phyloP scores from a whole-genome alignment of 202 grass and related monocot genomes.

The Musa balbisiana region DNA sequence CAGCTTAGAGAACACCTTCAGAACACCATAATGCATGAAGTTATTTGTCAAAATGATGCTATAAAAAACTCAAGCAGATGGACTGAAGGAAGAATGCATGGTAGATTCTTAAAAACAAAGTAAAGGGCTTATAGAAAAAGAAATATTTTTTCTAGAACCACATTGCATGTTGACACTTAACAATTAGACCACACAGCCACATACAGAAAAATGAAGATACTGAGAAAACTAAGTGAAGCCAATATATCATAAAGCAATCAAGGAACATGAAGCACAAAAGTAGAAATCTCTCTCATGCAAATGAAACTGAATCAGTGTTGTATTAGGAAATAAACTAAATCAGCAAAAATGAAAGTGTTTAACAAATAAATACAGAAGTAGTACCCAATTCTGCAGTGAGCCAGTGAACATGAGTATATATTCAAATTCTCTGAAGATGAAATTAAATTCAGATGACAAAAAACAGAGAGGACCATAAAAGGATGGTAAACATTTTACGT shows the following conservation, averaged over 20 bases:
- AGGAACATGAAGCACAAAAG: background rate
- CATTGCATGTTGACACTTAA: background rate
- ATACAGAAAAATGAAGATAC: background rate
- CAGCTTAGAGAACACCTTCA: conserved; percentile 37
- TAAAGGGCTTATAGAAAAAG: background rate
- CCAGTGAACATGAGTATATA: no score
- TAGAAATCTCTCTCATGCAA: background rate
- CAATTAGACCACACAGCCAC: background rate
- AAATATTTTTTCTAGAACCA: background rate
- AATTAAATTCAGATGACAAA: no score
- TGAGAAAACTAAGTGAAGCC: background rate
- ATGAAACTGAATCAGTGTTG: background rate
- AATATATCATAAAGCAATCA: background rate
- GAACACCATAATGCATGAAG: background rate
- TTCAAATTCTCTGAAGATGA: no score
- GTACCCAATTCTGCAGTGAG: background rate
- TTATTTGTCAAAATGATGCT: background rate
- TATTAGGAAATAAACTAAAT: no score
- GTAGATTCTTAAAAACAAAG: background rate
- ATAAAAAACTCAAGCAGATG: background rate
- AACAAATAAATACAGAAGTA: no score
- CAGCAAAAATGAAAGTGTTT: no score
- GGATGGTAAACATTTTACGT: no score
- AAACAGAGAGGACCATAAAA: no score
- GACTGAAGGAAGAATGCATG: no score